Evolutionary conservation across 805 yeast species (phyloP).

Genomic region (Starmera dryadoides): DNA sequence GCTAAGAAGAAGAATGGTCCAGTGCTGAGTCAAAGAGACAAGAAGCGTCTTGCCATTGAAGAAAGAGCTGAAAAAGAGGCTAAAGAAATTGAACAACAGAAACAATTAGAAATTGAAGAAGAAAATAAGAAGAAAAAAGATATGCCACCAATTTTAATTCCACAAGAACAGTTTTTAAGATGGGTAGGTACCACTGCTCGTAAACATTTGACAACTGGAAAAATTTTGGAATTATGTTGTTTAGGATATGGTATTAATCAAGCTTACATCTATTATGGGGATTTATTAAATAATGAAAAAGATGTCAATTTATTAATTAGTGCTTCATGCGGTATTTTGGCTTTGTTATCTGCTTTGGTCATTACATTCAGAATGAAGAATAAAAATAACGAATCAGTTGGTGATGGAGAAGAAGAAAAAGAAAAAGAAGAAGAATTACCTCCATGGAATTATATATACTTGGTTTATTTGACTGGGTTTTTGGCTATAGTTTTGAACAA

Average conservation of each 20-base stretch:
- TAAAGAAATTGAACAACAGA: neutral
- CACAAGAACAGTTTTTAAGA: constrained; percentile 15
- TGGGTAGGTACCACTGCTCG: constrained; percentile 11
- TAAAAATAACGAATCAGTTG: neutral
- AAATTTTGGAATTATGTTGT: constrained; percentile 18
- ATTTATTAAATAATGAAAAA: constrained; percentile 6
- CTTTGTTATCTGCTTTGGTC: constrained; percentile 15
- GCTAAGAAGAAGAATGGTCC: constrained; percentile 1
- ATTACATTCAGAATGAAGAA: constrained; percentile 10
- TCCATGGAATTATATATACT: constrained; percentile 26
- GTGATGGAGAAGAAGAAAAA: neutral
- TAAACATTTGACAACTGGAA: constrained; percentile 14
- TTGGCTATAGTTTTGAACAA: constrained; percentile 20
- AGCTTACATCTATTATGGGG: constrained; percentile 10
- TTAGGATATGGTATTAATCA: constrained; percentile 18
- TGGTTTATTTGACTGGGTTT: constrained; percentile 25
- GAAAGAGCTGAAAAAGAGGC: neutral
- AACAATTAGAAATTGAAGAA: constrained; percentile 4
- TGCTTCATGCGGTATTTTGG: constrained; percentile 15
- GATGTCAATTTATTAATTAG: constrained; percentile 16
- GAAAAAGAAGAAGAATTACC: constrained; percentile 14
- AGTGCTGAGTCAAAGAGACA: neutral
- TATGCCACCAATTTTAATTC: constrained; percentile 1
- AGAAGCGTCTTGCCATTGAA: neutral
- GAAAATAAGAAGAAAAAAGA: neutral